These are phyloP conservation scores for Yamadazyma sp. DNA, from an alignment of 805 yeast species.

Conservation along the genomic window DNA sequence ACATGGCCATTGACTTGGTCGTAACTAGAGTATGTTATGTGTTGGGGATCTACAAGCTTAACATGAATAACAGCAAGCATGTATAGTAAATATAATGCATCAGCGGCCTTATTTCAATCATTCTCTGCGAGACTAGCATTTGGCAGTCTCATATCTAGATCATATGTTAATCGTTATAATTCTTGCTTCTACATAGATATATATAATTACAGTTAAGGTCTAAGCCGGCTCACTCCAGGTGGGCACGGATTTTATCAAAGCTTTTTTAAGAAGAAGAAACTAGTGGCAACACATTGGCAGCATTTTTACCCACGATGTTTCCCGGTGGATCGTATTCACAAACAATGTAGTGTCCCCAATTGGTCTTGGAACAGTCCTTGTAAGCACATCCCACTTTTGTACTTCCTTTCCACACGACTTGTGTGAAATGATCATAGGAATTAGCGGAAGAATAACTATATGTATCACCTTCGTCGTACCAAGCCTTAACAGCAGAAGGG, in stretches of 20 bases:
- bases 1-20: slow-evolving; percentile 92
- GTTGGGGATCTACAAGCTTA: slow-evolving; percentile 68
- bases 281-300: slow-evolving; percentile 18
- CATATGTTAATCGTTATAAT: too few relatives aligned
- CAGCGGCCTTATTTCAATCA: too few relatives aligned
- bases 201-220: too few relatives aligned
- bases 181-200: too few relatives aligned
- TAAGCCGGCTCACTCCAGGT: slow-evolving; percentile 3
- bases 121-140: too few relatives aligned
- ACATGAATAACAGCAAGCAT: slow-evolving; percentile 15
- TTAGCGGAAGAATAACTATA: slow-evolving; percentile 33
- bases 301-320: slow-evolving; percentile 51
- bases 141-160: too few relatives aligned
- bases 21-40: slow-evolving; percentile 87
- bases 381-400: slow-evolving; percentile 72
- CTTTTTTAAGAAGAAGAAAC: too few relatives aligned
- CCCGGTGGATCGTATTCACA: slow-evolving; percentile 82
- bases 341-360: slow-evolving; percentile 58
- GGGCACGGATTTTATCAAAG: too few relatives aligned
- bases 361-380: slow-evolving; percentile 49
- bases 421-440: slow-evolving; percentile 67
- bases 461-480: slow-evolving; percentile 40
- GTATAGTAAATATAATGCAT: slow-evolving; percentile 1
- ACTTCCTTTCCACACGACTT: slow-evolving; percentile 69
- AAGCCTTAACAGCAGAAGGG: slow-evolving; percentile 35